Evolutionary conservation across 1,284 basidiomycete species (phyloP).

Genomic region (Sporisorium graminicola): DNA sequence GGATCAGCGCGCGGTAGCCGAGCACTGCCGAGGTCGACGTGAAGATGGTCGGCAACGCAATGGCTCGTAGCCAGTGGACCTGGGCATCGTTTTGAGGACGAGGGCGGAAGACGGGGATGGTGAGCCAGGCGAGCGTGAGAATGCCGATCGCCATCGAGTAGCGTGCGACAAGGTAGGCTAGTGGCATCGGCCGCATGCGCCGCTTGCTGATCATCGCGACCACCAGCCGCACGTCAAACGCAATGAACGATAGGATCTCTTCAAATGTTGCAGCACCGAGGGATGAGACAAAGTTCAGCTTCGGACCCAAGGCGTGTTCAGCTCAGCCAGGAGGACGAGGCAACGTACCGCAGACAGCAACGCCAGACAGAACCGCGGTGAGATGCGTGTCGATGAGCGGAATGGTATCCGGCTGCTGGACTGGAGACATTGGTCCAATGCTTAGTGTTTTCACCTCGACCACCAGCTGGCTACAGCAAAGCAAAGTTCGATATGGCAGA

Average conservation of each 20-base stretch:
- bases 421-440: constrained; percentile 6
- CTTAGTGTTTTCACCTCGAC: neutral
- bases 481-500: no score
- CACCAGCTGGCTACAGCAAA: no score
- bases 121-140: constrained; percentile 11
- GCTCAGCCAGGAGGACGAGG: no score
- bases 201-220: constrained; percentile 19
- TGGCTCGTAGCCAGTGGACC: neutral
- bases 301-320: no score
- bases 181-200: constrained; percentile 14
- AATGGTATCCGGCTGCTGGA: neutral
- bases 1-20: constrained; percentile 23
- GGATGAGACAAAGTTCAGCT: neutral
- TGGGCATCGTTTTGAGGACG: neutral
- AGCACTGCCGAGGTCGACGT: constrained; percentile 36
- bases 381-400: constrained; percentile 25
- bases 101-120: neutral
- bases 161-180: constrained; percentile 30
- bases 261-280: neutral
- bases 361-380: constrained; percentile 22
- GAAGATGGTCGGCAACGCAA: constrained; percentile 22
- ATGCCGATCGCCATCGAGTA: constrained; percentile 19
- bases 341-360: constrained; percentile 32
- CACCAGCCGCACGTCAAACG: constrained; percentile 30
- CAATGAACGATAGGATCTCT: constrained; percentile 37